Base-by-base conservation (phyloP, 1,284 basidiomycete genomes). In the Coriolopsis trogii region DNA sequence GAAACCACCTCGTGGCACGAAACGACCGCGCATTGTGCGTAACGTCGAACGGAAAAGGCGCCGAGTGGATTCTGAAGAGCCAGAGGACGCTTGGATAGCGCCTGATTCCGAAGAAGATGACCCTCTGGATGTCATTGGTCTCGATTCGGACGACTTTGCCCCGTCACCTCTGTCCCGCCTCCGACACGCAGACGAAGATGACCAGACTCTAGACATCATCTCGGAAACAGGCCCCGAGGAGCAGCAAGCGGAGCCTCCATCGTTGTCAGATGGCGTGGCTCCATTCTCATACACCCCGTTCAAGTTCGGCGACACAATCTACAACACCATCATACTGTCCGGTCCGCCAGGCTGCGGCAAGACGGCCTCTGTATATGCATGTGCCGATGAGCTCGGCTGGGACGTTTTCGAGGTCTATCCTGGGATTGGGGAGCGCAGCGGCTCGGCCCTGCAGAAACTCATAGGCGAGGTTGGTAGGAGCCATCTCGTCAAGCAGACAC, bases 391-490 rank as follows among this genome's bases (percentile, higher is more conserved):
- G 69, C 79, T 99, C 18, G 93, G 90, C 4, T 99, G 91, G 89
- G 92, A 97, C 45, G 86, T 99, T 10, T 98, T 99, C 65, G 97
- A 99, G 69, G 92, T 99, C 8, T 93, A 95, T 70, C 91, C 97
- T n/a, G 97, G 97, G 4, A 87, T 95, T 52, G 93, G 93, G 21
- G 89, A 83, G 64, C 82, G 97, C 20, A 91, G 84, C 38, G 92
- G 90, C 2, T 78, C 85, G 29, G 91, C 86, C 56, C 72, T 99
- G 51, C 83, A 90, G 47, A 77, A 80, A 46, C 80, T 96, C 52
- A 85, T 99, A 20, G 97, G 97, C 9, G 93, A 97, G 59, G 91
- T 98, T 1, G 92, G 92, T 9, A 91, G 84, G 70, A 99, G 98
- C 68, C 95, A 98, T 68, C 79, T 89, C 53, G 86, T 96, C 20